Evolutionary conservation across 345 rosid species (phyloP).

Genomic region (Turritis glabra): DNA sequence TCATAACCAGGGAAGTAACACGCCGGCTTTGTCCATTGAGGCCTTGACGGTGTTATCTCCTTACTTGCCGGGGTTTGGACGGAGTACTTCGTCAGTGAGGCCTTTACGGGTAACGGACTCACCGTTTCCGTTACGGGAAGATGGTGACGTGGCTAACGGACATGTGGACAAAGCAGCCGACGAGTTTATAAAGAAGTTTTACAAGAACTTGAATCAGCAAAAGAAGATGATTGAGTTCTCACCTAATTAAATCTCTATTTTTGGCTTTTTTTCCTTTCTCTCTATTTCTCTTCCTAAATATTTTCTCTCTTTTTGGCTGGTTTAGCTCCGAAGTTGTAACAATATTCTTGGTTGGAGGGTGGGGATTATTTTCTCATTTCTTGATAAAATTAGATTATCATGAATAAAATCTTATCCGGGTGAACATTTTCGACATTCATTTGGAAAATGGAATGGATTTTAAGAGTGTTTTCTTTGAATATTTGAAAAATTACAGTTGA

Average conservation of each 20-base stretch:
- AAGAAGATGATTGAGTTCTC: constrained; percentile 39
- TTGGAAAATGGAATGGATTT: not conserved
- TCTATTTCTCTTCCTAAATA: constrained; percentile 2
- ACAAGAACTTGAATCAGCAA: constrained; percentile 63
- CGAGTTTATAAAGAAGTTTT: constrained; percentile 79
- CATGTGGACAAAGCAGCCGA: constrained; percentile 74
- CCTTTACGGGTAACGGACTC: constrained; percentile 91
- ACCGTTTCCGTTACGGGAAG: constrained; percentile 70
- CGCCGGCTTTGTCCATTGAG: constrained; percentile 20
- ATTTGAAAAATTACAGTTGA: too few species aligned
- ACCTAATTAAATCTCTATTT: not conserved
- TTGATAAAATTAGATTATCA: constrained; percentile 19
- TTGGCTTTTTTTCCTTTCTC: not conserved
- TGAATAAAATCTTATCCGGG: constrained; percentile 9
- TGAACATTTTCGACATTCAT: not conserved
- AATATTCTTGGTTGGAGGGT: constrained; percentile 16
- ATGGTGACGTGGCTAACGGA: constrained; percentile 50
- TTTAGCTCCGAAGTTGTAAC: constrained; percentile 26
- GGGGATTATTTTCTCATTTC: constrained; percentile 32
- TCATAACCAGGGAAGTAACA: constrained; percentile 12
- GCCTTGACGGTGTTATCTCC: constrained; percentile 76
- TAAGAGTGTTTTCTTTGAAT: too few species aligned
- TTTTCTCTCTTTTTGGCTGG: constrained; percentile 8
- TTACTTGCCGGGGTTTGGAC: constrained; percentile 64
- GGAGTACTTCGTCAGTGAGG: constrained; percentile 62